Conservation (phyloP, 225 moss, liverwort and hornwort species). For the Physcomitrium patens region DNA sequence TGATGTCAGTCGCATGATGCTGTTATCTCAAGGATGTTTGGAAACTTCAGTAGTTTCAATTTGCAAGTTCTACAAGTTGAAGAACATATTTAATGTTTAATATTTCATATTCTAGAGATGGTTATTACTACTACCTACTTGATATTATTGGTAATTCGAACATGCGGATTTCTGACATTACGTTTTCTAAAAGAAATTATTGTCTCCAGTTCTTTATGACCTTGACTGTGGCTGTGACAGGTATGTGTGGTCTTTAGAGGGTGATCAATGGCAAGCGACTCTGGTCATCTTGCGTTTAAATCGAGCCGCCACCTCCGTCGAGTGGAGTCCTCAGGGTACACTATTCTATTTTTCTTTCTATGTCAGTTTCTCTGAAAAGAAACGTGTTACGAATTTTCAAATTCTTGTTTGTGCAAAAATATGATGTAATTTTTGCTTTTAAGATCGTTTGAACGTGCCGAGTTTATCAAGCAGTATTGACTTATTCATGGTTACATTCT, state of each 20-base stretch:
- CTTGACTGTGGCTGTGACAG: slow-evolving; percentile 49
- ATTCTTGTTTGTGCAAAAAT: neutral
- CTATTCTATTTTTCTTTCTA: slow-evolving; percentile 7
- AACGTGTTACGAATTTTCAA: too few relatives aligned
- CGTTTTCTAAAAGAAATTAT: neutral
- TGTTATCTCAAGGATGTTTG: neutral
- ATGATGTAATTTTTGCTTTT: neutral
- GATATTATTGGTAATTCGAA: neutral
- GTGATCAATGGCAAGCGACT: slow-evolving; percentile 92
- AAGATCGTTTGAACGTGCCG: neutral
- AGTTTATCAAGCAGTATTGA: slow-evolving; percentile 8
- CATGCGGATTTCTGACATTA: neutral
- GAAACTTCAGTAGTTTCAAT: neutral
- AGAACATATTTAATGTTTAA: neutral
- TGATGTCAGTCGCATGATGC: slow-evolving; percentile 11
- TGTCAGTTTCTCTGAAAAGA: neutral
- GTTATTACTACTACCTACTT: slow-evolving; percentile 1
- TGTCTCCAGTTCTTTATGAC: slow-evolving; percentile 17
- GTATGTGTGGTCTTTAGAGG: slow-evolving; percentile 98
- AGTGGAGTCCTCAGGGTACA: slow-evolving; percentile 95
- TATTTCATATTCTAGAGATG: neutral
- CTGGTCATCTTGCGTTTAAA: slow-evolving; percentile 94
- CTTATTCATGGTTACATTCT: neutral
- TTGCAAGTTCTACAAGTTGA: neutral
- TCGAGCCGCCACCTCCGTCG: slow-evolving; percentile 94